Evolutionary conservation across 805 yeast genomes (phyloP), one percentile per base, ranked within the genome.

Genomic region (Saccharomycopsis sp.): DNA sequence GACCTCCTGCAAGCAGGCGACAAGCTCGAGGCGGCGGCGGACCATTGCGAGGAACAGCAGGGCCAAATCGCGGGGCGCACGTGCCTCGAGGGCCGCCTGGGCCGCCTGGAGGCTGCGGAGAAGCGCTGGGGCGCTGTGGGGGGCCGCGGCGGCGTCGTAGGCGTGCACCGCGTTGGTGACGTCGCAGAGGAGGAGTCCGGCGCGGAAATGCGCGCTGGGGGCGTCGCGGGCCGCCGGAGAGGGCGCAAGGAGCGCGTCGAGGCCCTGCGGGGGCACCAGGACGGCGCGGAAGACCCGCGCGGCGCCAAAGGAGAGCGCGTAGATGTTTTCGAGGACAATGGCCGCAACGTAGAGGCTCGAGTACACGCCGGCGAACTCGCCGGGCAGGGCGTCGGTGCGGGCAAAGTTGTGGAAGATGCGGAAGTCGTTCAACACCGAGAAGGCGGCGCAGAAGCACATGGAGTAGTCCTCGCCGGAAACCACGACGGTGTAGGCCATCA

Each of bases 391-490:
- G 12, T 29, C 37, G 12, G 37, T n/a, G n/a, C n/a, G n/a, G n/a
- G n/a, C n/a, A n/a, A 57, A 62, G 65, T 57, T 64, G 64, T 50
- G 50, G 61, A 51, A 58, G 7, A 85, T 68, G 61, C 77, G 77
- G 68, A 82, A 78, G 63, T 84, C 89, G 66, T 81, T 81, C 65
- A 84, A 79, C 14, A 83, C 74, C 1, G 83, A 71, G 14, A 78
- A 74, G 1, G 85, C 73, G 57, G 78, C 71, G 2, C 82, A 76
- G 29, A 86, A 72, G 1, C 85, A 83, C 46, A 82, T 70, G 4
- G 87, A 80, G 64, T 80, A 82, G 40, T 77, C 75, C 55, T 79
- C 81, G 0, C 91, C 91, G 23, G 83, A 78, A 47, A 84, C 71
- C 1, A 83, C 70, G 8, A 84, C 75, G 8, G 82, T 70, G 64